Evolutionary conservation across 495 filamentous ascomycete species (phyloP), one percentile per base, ranked within the genome.

Genomic region (Penicillium coffeae): DNA sequence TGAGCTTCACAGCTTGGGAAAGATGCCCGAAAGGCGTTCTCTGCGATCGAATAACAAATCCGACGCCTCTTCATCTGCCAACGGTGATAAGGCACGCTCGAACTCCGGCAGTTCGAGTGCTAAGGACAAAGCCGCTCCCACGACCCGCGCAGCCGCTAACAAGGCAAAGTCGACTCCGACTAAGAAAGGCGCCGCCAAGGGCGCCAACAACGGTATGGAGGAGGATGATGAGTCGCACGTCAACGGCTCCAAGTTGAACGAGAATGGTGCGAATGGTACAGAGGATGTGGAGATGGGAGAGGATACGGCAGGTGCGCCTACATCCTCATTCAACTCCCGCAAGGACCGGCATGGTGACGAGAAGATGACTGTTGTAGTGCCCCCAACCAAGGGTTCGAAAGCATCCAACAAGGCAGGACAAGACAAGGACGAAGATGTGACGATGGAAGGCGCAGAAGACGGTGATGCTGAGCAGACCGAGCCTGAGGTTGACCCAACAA

Each of bases 361-460:
- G 63, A 79, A 86, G 74, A 91, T 91, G 86, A 91, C 87, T 46
- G 86, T 91, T 58, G 87, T 90, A 66, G 86, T 91, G 44, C 87
- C 87, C 49, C 86, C 85, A 49, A 81, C 85, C 52, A 91, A 89
- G 71, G 72, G 77, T 64, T 76, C 78, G 60, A 88, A 83, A 72
- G 72, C 81, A 54, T 80, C 73, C 74, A 63, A 78, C 70, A 70
- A 79, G 66, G 49, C 61, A 42, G 55, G 64, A 62, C 51, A 79
- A 62, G 84, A 86, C 55, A 72, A 77, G 51, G 85, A 89, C 60
- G 86, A 82, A 25, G 88, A 91, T 64, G 76, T 88, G 47, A 72
- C 73, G 45, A 92, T 92, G 88, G 83, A 83, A 46, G 79, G 79
- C 62, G 63, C 65, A 16, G 86, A 83, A 45, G 76, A 79, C 56